A percentile compares a stretch with the other conserved stretches of the same genome.
Conservation (phyloP, 169 alveolate species). For the Cryptosporidium muris region DNA sequence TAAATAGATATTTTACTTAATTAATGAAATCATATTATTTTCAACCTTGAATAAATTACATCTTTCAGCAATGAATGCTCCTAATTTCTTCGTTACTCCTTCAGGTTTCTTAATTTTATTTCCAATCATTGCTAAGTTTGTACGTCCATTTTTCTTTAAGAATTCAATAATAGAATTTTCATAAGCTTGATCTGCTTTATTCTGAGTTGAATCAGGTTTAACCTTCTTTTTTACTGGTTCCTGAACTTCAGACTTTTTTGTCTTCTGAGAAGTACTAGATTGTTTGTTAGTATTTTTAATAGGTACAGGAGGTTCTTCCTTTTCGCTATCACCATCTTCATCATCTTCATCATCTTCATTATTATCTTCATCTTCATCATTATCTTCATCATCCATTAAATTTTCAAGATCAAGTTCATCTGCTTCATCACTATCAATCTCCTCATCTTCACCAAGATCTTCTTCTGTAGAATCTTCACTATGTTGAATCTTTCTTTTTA, state of each 20-base stretch:
- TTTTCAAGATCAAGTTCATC: slow-evolving; percentile 77
- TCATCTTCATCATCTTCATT: slow-evolving; percentile 80
- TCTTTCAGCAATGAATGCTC: slow-evolving; percentile 78
- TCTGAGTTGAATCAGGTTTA: slow-evolving; percentile 40
- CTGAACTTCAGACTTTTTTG: not conserved
- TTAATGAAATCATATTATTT: slow-evolving; percentile 73
- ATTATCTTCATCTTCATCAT: slow-evolving; percentile 78
- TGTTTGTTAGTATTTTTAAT: slow-evolving; percentile 63
- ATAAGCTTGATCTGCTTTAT: slow-evolving; percentile 72
- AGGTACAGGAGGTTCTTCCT: slow-evolving; percentile 69
- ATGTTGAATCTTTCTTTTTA: slow-evolving; percentile 45
- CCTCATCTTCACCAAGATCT: slow-evolving; percentile 75
- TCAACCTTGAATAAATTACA: slow-evolving; percentile 77
- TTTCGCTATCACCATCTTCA: slow-evolving; percentile 69
- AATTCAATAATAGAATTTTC: slow-evolving; percentile 78
- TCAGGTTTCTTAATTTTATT: slow-evolving; percentile 83
- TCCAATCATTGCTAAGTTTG: slow-evolving; percentile 81
- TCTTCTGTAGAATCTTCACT: slow-evolving; percentile 71
- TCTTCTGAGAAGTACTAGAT: slow-evolving; percentile 22
- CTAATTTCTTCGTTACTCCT: slow-evolving; percentile 80
- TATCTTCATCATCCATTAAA: slow-evolving; percentile 73
- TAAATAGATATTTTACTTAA: slow-evolving; percentile 10
- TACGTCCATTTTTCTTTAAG: slow-evolving; percentile 82
- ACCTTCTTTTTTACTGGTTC: slow-evolving; percentile 53
- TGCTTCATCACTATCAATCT: slow-evolving; percentile 78